Percentiles rank a stretch among this genome's conserved stretches.
These are phyloP conservation scores for Prototheca cutis DNA, from an alignment of 163 green algal species.

Conservation along the genomic window DNA sequence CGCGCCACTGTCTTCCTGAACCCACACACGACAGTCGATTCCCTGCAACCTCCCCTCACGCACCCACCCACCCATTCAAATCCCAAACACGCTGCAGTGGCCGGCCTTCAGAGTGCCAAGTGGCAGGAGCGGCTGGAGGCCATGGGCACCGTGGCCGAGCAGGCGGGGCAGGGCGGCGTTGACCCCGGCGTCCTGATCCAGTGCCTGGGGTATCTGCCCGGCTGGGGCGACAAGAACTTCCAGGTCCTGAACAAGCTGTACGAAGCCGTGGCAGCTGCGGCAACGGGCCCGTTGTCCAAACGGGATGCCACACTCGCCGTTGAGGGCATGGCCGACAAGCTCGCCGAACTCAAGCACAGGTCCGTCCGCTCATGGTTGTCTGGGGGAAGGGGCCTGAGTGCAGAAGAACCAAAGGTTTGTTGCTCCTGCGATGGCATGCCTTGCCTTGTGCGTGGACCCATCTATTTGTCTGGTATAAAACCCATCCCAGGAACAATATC, in stretches of 20 bases:
- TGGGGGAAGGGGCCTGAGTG: not conserved
- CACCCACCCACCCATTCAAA: not conserved
- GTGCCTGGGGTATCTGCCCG: constrained; percentile 58
- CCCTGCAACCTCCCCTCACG: too few relatives aligned
- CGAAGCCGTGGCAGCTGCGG: constrained; percentile 47
- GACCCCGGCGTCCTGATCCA: constrained; percentile 36
- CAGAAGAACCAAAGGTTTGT: too few relatives aligned
- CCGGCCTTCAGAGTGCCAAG: constrained; percentile 44
- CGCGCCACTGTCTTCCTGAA: too few relatives aligned
- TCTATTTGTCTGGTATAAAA: too few relatives aligned
- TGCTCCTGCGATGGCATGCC: too few relatives aligned
- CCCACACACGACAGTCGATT: too few relatives aligned
- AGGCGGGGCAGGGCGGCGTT: constrained; percentile 9
- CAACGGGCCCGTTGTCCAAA: constrained; percentile 30
- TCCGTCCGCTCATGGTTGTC: not conserved
- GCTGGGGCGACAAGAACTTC: constrained; percentile 96
- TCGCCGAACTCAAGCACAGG: constrained; percentile 88
- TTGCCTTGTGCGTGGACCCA: too few relatives aligned
- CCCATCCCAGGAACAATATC: not conserved
- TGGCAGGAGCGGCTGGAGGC: constrained; percentile 79
- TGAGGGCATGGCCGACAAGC: constrained; percentile 45
- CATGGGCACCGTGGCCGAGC: constrained; percentile 36
- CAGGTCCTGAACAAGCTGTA: constrained; percentile 80
- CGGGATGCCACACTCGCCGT: constrained; percentile 40
- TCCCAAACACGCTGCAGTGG: constrained; percentile 39